These are phyloP conservation scores for Ascochyta fabae DNA, from an alignment of 2,329 filamentous ascomycete species.

Conservation along the genomic window DNA sequence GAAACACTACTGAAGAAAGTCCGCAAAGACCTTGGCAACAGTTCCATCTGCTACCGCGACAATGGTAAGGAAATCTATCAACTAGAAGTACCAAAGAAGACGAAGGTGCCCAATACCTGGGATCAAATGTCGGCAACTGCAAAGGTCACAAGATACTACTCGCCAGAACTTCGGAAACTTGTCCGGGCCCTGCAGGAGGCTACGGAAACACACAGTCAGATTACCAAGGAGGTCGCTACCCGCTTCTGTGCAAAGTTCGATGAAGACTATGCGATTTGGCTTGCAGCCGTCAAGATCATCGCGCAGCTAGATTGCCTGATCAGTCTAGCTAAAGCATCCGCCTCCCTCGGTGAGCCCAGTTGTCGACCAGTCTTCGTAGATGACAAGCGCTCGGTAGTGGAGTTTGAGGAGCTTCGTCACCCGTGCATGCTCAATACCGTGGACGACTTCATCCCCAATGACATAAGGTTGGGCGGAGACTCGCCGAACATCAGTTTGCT, in stretches of 20 bases:
- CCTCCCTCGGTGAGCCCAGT: slow-evolving; percentile 81
- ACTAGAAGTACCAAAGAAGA: slow-evolving; percentile 83
- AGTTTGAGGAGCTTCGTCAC: slow-evolving; percentile 90
- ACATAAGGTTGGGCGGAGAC: slow-evolving; percentile 83
- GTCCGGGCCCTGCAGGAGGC: slow-evolving; percentile 91
- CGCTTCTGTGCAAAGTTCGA: slow-evolving; percentile 91
- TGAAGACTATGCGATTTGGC: slow-evolving; percentile 82
- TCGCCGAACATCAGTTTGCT: slow-evolving; percentile 85
- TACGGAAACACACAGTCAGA: slow-evolving; percentile 90
- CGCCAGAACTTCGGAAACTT: slow-evolving; percentile 77
- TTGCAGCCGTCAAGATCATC: slow-evolving; percentile 86
- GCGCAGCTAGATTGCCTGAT: slow-evolving; percentile 95
- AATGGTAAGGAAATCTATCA: slow-evolving; percentile 98
- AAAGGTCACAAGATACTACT: slow-evolving; percentile 93
- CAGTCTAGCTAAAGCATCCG: slow-evolving; percentile 87
- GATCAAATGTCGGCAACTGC: slow-evolving; percentile 95
- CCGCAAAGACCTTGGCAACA: slow-evolving; percentile 76
- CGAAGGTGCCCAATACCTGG: slow-evolving; percentile 89
- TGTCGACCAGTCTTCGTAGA: slow-evolving; percentile 91
- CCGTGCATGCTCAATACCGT: slow-evolving; percentile 92
- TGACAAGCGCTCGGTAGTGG: slow-evolving; percentile 81
- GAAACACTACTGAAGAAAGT: slow-evolving; percentile 73
- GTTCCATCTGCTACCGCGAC: slow-evolving; percentile 65
- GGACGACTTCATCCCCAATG: slow-evolving; percentile 95
- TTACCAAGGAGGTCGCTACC: slow-evolving; percentile 82